These are phyloP conservation scores for Phytomonas serpens DNA, from an alignment of 208 protist genomes.

Conservation along the genomic window DNA sequence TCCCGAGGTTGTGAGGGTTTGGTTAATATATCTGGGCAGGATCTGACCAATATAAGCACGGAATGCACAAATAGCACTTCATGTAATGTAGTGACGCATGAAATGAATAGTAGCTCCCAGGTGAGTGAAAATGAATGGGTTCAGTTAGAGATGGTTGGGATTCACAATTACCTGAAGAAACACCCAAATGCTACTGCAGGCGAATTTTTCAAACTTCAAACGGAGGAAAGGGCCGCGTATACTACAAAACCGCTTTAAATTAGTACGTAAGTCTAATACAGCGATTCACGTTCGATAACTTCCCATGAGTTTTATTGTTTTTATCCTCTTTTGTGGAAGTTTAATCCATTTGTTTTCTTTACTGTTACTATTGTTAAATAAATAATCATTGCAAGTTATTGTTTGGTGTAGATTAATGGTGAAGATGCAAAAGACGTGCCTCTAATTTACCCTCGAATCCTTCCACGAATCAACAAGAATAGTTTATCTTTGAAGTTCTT, in stretches of 20 bases:
- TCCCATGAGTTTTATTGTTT: neutral
- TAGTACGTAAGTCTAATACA: neutral
- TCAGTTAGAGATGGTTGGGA: neutral
- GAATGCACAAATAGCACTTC: neutral
- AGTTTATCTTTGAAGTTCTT: neutral
- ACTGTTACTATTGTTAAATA: neutral
- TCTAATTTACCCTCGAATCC: neutral
- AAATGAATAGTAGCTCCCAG: neutral
- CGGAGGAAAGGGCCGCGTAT: neutral
- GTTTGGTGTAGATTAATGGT: neutral
- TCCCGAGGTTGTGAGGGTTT: neutral
- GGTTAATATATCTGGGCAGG: neutral
- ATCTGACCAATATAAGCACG: neutral
- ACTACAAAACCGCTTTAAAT: neutral
- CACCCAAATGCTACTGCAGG: neutral
- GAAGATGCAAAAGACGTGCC: neutral
- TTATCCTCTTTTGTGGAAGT: neutral
- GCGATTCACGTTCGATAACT: neutral
- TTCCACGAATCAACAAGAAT: neutral
- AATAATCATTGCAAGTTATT: neutral
- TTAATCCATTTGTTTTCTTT: neutral
- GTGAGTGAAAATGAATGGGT: neutral
- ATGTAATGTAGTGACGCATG: neutral
- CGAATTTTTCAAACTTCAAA: constrained; percentile 1
- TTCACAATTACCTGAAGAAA: neutral